Percentiles rank a stretch among this genome's conserved stretches.
These are phyloP conservation scores for Tuctoria greenei DNA, from an alignment of 176 grass and related monocot genomes.

Conservation along the genomic window DNA sequence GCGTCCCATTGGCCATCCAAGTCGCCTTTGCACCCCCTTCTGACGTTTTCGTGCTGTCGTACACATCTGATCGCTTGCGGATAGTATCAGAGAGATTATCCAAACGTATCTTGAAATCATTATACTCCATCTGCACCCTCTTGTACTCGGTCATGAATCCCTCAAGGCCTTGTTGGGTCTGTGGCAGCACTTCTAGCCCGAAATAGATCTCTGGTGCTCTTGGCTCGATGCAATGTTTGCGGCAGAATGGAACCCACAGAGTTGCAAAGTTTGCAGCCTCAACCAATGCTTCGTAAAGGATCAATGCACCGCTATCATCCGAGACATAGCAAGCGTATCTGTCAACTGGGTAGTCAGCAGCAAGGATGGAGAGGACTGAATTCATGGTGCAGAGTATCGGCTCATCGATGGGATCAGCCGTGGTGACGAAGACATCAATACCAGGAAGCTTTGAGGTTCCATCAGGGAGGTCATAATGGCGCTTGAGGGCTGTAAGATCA, in stretches of 20 bases:
- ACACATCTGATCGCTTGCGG: constrained; percentile 14
- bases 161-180: not conserved
- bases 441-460: constrained; percentile 22
- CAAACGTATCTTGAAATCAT: constrained; percentile 29
- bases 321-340: constrained; percentile 32
- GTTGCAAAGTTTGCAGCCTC: constrained; percentile 8
- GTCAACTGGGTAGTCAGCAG: constrained; percentile 25
- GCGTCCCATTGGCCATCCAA: constrained; percentile 28
- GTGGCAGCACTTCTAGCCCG: not conserved
- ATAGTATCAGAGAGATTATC: constrained; percentile 3
- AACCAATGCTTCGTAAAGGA: constrained; percentile 22
- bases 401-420: constrained; percentile 20
- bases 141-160: constrained; percentile 32
- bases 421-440: constrained; percentile 34
- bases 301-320: constrained; percentile 22
- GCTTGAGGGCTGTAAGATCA: constrained; percentile 6
- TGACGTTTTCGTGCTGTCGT: not conserved
- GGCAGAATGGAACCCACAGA: constrained; percentile 38
- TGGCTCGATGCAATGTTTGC: constrained; percentile 17
- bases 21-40: constrained; percentile 16
- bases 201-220: constrained; percentile 33
- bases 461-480: not conserved
- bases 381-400: constrained; percentile 29
- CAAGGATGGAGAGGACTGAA: constrained; percentile 27
- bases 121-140: constrained; percentile 21